phyloP scores from a whole-genome alignment of 495 filamentous ascomycete genomes.

The Tuber microsphaerosporum region DNA sequence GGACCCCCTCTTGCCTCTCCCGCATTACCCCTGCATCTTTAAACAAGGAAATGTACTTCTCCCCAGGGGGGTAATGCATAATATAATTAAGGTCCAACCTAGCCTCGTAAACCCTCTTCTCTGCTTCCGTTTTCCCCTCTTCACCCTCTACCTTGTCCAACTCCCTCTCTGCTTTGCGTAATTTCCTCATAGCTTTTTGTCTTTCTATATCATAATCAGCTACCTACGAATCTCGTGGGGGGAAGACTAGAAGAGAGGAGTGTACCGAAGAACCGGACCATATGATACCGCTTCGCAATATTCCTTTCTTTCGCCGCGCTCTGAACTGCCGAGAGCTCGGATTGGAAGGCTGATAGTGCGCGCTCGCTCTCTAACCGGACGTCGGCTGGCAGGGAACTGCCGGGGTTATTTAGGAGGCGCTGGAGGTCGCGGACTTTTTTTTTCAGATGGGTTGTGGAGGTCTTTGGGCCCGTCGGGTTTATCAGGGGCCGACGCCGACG shows the following conservation, averaged over 20 bases:
- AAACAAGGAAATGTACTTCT: conserved; percentile 75
- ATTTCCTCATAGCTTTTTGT: conserved; percentile 67
- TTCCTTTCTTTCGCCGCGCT: conserved; percentile 56
- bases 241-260: conserved; percentile 25
- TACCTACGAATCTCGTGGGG: neutral
- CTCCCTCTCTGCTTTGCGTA: conserved; percentile 69
- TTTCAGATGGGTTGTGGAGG: conserved; percentile 43
- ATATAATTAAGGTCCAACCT: conserved; percentile 83
- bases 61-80: conserved; percentile 68
- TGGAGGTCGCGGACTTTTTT: conserved; percentile 56
- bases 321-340: conserved; percentile 55
- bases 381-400: conserved; percentile 62
- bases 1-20: conserved; percentile 49
- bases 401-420: conserved; percentile 54
- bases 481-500: conserved; percentile 41
- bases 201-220: conserved; percentile 52
- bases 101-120: conserved; percentile 58
- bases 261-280: conserved; percentile 80
- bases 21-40: conserved; percentile 41
- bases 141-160: conserved; percentile 57
- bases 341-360: conserved; percentile 66
- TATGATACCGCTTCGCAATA: conserved; percentile 85
- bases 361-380: conserved; percentile 70
- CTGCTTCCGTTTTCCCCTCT: conserved; percentile 47
- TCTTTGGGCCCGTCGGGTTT: conserved; percentile 40